phyloP scores from a whole-genome alignment of 306 rosid genomes.

The Pueraria montana region DNA sequence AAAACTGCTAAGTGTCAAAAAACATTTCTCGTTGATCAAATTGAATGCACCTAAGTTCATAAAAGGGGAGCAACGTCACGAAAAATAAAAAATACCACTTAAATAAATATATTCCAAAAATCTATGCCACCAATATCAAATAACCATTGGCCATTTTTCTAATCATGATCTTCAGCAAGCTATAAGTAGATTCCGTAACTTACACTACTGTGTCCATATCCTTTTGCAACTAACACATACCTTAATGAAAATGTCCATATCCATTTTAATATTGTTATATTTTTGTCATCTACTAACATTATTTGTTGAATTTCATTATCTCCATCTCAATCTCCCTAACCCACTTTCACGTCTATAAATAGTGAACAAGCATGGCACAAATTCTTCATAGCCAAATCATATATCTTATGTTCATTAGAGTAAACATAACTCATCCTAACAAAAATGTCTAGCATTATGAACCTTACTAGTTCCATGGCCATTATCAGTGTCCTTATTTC shows the following conservation, averaged over 20 bases:
- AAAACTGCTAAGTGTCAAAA: background rate
- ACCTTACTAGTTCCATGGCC: background rate
- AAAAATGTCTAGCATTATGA: conserved; percentile 35
- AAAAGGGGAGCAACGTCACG: background rate
- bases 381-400: conserved; percentile 14
- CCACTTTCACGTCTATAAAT: conserved; percentile 39
- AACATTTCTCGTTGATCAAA: conserved; percentile 22
- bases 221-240: conserved; percentile 41
- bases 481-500: background rate
- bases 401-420: background rate
- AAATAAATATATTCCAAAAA: background rate
- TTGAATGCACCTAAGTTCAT: conserved; percentile 18
- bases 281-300: conserved; percentile 31
- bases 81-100: background rate
- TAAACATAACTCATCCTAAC: background rate
- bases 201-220: conserved; percentile 37
- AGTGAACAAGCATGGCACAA: background rate
- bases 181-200: background rate
- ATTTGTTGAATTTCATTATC: conserved; percentile 20
- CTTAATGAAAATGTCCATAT: conserved; percentile 27
- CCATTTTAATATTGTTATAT: conserved; percentile 21
- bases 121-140: conserved; percentile 1
- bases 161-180: background rate
- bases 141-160: background rate
- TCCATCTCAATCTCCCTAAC: background rate